Evolutionary conservation across 2,329 filamentous ascomycete genomes (phyloP).

Genomic region (Purpureocillium takamizusanense): DNA sequence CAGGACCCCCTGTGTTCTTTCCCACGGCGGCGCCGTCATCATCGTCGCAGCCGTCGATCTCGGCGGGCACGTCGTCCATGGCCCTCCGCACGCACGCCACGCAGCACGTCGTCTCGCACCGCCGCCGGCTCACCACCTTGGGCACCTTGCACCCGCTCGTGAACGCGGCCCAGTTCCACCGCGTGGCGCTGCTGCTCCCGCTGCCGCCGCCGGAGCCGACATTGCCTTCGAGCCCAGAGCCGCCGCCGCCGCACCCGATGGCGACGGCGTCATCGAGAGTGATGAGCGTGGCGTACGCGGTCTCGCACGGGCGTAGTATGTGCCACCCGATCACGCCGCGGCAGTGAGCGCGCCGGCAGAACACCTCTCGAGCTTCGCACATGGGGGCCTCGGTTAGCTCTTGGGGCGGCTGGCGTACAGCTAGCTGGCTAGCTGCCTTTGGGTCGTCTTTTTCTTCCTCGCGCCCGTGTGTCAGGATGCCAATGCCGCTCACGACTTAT

Average conservation of each 20-base stretch:
- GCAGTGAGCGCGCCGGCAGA: not conserved
- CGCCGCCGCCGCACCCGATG: no score
- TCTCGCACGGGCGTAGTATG: not conserved
- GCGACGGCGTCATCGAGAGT: no score
- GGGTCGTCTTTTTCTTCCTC: no score
- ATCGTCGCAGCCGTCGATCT: no score
- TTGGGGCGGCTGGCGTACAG: no score
- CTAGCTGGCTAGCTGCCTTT: no score
- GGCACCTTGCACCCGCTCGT: not conserved
- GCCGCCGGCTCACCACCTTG: not conserved
- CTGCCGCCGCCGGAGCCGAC: not conserved
- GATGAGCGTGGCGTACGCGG: not conserved
- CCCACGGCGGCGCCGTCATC: no score
- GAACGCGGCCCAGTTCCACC: not conserved
- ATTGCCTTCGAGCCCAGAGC: no score
- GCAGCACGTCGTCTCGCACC: not conserved
- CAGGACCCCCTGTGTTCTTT: no score
- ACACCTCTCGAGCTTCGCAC: not conserved
- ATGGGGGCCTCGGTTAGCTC: not conserved
- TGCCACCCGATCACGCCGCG: not conserved
- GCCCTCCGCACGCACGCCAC: not conserved
- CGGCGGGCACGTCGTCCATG: not conserved
- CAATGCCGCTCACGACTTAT: no score
- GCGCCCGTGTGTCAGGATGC: no score
- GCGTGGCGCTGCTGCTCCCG: not conserved